phyloP scores from a whole-genome alignment of 2,329 filamentous ascomycete species.

The Pseudogymnoascus sp. region DNA sequence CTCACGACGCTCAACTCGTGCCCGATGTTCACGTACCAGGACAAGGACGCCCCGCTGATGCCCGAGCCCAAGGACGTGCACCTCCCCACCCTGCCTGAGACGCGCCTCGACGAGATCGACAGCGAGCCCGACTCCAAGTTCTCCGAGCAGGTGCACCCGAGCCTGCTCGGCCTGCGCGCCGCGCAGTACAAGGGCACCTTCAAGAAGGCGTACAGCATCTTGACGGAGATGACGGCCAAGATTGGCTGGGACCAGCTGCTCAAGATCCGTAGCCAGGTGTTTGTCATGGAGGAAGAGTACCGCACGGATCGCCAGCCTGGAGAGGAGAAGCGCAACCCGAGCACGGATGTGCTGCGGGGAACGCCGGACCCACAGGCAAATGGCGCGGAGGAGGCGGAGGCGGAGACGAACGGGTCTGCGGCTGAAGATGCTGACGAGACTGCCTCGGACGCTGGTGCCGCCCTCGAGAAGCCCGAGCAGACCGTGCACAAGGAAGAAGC shows the following conservation, averaged over 20 bases:
- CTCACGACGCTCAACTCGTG: conserved; percentile 94
- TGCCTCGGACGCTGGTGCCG: conserved; percentile 12
- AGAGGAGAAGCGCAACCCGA: conserved; percentile 58
- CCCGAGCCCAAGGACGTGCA: conserved; percentile 84
- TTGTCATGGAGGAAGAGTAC: conserved; percentile 99
- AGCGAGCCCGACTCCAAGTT: conserved; percentile 77
- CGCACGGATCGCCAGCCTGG: conserved; percentile 71
- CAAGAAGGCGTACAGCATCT: conserved; percentile 82
- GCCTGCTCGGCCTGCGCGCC: conserved; percentile 75
- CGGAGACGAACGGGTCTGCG: conserved; percentile 22
- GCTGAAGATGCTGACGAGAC: conserved; percentile 17
- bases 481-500: conserved; percentile 69
- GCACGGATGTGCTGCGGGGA: conserved; percentile 68
- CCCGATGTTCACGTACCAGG: conserved; percentile 99
- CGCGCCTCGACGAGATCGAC: conserved; percentile 89
- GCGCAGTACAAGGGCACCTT: conserved; percentile 92
- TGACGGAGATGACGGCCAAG: conserved; percentile 92
- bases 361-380: conserved; percentile 49
- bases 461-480: conserved; percentile 70
- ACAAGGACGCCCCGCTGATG: conserved; percentile 92
- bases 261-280: conserved; percentile 91
- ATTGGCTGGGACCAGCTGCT: conserved; percentile 97
- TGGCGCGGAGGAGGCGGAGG: conserved; percentile 27
- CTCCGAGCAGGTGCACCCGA: conserved; percentile 78
- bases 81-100: conserved; percentile 80